Evolutionary conservation across 352 stramenopile species (phyloP), one percentile per base, ranked within the genome.

Genomic region (Elongisporangium anandrum): DNA sequence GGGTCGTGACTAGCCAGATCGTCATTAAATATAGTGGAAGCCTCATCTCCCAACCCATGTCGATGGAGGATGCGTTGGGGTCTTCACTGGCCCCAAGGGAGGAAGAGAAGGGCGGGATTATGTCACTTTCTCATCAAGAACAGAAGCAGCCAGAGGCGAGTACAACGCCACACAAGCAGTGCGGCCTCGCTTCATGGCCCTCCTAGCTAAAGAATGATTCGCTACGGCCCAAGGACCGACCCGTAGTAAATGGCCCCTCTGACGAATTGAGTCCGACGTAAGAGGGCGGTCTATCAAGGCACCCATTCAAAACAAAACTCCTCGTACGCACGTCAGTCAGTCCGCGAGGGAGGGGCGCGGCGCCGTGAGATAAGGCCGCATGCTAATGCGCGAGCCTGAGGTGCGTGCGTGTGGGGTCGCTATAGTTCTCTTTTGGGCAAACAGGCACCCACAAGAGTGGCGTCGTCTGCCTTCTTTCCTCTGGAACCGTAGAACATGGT

Each of bases 401-500:
- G 34, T 45, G 34, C 34, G 34, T 45, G 9, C 34, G 34, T 45
- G 34, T 17, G 34, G 34, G 34, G 34, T 45, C 26, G 26, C 34
- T 45, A 45, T 45, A 7, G 34, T 45, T 45, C 34, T 45, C 34
- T 45, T 45, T 45, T 45, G 34, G 34, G 34, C 34, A 45, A 45
- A 45, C 34, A 17, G 34, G 9, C 34, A 45, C 34, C 34, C 34
- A 45, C 34, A 1, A 45, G 10, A 45, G 34, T 45, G 2, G 34
- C 7, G 9, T 1, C 13, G 13, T 45, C 34, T 45, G 34, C 34
- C 34, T 45, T 45, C 34, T 45, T 17, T 45, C 34, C 34, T 45
- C 10, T 45, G 13, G 52, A 69, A 34, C 50, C 4, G 57, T 63
- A 9, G 57, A 72, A 39, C 51, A 58, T 50, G 57, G 58, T 1